Conservation (phyloP, 2,329 filamentous ascomycete genomes). For the Verticillium albo-atrum region DNA sequence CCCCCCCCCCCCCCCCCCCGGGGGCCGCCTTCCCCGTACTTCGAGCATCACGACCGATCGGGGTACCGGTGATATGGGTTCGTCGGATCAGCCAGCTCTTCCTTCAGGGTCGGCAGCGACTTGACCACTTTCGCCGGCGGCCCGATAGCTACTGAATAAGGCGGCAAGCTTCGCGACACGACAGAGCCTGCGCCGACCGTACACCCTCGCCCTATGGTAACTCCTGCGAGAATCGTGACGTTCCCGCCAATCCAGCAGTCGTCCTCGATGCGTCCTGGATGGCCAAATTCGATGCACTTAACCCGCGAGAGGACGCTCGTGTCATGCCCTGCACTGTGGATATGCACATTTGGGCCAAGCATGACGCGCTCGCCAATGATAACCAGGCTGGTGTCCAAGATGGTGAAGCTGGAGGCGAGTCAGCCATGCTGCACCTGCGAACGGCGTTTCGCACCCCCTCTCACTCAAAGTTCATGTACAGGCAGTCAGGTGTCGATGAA, state of each 20-base stretch:
- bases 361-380: slow-evolving; percentile 47
- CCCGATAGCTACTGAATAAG: slow-evolving; percentile 31
- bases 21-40: too few relatives aligned
- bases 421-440: too few relatives aligned
- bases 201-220: slow-evolving; percentile 32
- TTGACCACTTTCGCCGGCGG: slow-evolving; percentile 27
- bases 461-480: slow-evolving; percentile 38
- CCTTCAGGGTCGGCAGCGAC: slow-evolving; percentile 5
- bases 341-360: slow-evolving; percentile 46
- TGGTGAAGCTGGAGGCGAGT: slow-evolving; percentile 32
- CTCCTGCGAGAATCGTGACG: slow-evolving; percentile 34
- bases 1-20: too few relatives aligned
- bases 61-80: slow-evolving; percentile 5
- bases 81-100: slow-evolving; percentile 4
- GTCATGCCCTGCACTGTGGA: slow-evolving; percentile 49
- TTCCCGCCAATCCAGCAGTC: slow-evolving; percentile 45
- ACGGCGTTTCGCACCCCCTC: too few relatives aligned
- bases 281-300: slow-evolving; percentile 43
- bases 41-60: neutral
- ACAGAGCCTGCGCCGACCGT: slow-evolving; percentile 34
- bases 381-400: slow-evolving; percentile 47
- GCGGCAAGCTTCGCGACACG: slow-evolving; percentile 31
- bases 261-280: slow-evolving; percentile 41
- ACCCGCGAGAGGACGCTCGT: slow-evolving; percentile 40
- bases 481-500: too few relatives aligned